Evolutionary conservation across 805 yeast species (phyloP).

Genomic region (Tetrapisispora taiwanensis): DNA sequence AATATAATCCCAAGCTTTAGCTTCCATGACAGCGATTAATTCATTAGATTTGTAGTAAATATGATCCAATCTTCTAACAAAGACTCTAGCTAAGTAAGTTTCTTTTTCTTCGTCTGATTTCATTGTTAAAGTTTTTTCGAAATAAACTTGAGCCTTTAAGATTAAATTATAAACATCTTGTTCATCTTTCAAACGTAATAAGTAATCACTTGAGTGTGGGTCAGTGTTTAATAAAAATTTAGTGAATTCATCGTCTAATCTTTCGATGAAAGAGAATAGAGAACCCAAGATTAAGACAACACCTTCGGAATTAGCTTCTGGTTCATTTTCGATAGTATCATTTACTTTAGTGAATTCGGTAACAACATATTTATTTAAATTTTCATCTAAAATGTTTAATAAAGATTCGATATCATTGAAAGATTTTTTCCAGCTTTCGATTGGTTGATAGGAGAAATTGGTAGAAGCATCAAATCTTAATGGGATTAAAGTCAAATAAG

Average conservation of each 20-base stretch:
- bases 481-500: constrained; percentile 75
- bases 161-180: constrained; percentile 61
- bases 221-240: constrained; percentile 80
- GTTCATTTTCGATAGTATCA: constrained; percentile 73
- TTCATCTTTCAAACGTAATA: constrained; percentile 85
- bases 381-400: constrained; percentile 57
- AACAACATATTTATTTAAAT: constrained; percentile 50
- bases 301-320: constrained; percentile 50
- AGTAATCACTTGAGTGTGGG: constrained; percentile 90
- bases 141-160: constrained; percentile 77
- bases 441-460: constrained; percentile 60
- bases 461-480: constrained; percentile 75
- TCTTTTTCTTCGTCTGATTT: constrained; percentile 38
- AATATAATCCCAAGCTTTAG: constrained; percentile 59
- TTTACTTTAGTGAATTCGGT: constrained; percentile 61
- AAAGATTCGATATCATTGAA: constrained; percentile 52
- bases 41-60: constrained; percentile 82
- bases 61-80: constrained; percentile 80
- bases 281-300: constrained; percentile 73
- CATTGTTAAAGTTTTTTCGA: constrained; percentile 41
- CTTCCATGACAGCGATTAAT: constrained; percentile 60
- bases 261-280: constrained; percentile 75
- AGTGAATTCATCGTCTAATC: constrained; percentile 89
- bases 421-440: constrained; percentile 69
- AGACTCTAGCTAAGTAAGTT: constrained; percentile 60